Evolutionary conservation across 2,329 filamentous ascomycete genomes (phyloP), one percentile per base, ranked within the genome.

Genomic region (Cladosporium halotolerans): DNA sequence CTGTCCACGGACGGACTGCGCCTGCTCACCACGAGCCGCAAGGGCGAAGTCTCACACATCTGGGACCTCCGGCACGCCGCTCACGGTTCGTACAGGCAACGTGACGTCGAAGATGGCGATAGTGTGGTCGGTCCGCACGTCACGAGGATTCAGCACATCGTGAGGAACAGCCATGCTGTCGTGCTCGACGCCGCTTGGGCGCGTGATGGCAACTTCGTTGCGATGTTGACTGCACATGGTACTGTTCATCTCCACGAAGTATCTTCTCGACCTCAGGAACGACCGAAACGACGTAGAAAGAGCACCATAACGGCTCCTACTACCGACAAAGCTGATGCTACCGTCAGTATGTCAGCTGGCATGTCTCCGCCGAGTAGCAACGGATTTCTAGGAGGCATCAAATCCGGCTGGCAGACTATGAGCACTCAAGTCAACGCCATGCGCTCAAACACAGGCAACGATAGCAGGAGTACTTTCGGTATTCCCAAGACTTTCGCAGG

Each of bases 241-340:
- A 99, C 93, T 8, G 84, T 96, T 9, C 93, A 99, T 71, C 81
- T 97, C 41, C 85, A 96, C 59, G 88, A 96, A 60, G 81, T 97
- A 70, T 89, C 90, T 8, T 44, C 52, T 11, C 55, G 57, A 10
- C 10, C 48, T 5, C 48, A 44, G 13, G 34, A 55, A 2, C 28
- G 39, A 14, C 41, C 41, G 44, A 67, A 63, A 51, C 57, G 63
- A 3, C 66, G 65, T 39, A 60, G 63, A 10, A 52, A 56, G 18
- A 55, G 48, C 50, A 58, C 59, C 1, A 23, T 54, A n/a, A 55
- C 54, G 9, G 56, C 53, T 23, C 50, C 57, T 13, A 49, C 54
- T 10, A 42, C 53, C 5, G 64, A 66, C 28, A 70, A 72, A 45
- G 68, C 70, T 9, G 58, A 63, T 42, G 55, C 66, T 11, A 60